These are phyloP conservation scores for Paramecium caudatum DNA, from an alignment of 73 alveolate species.

Conservation along the genomic window DNA sequence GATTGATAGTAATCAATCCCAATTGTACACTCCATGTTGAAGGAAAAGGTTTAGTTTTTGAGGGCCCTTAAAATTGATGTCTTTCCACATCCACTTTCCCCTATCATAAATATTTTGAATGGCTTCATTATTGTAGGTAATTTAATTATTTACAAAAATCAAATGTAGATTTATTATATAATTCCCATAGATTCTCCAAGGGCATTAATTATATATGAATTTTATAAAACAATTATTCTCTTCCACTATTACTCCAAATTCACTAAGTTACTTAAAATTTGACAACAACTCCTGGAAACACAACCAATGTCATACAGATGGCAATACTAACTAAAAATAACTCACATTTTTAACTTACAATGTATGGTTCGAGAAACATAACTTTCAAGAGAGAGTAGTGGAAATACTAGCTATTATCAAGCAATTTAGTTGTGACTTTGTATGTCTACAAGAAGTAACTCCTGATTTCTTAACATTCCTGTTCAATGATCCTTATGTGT, in stretches of 20 bases:
- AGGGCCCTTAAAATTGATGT: not conserved
- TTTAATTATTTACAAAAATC: no score
- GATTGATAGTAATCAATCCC: not conserved
- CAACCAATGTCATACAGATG: not conserved
- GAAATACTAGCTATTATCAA: slow-evolving; percentile 69
- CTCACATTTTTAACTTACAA: slow-evolving; percentile 76
- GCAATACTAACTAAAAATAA: not conserved
- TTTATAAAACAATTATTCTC: not conserved
- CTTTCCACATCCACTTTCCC: not conserved
- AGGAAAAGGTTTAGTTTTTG: not conserved
- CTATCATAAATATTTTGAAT: not conserved
- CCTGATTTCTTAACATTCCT: slow-evolving; percentile 49
- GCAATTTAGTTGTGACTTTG: slow-evolving; percentile 76
- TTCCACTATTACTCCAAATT: not conserved
- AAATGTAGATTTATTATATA: no score
- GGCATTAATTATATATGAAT: not conserved
- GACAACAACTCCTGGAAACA: not conserved
- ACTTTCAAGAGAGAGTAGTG: slow-evolving; percentile 73
- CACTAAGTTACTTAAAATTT: not conserved
- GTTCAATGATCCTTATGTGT: slow-evolving; percentile 17
- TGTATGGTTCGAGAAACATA: slow-evolving; percentile 81
- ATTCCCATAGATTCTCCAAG: no score
- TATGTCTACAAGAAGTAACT: slow-evolving; percentile 81
- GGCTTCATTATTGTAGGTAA: no score
- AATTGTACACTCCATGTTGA: not conserved